Percentiles rank a stretch among this genome's conserved stretches.
Evolutionary conservation across 768 basidiomycete genomes (phyloP).

Genomic region (Naematelia encephala): DNA sequence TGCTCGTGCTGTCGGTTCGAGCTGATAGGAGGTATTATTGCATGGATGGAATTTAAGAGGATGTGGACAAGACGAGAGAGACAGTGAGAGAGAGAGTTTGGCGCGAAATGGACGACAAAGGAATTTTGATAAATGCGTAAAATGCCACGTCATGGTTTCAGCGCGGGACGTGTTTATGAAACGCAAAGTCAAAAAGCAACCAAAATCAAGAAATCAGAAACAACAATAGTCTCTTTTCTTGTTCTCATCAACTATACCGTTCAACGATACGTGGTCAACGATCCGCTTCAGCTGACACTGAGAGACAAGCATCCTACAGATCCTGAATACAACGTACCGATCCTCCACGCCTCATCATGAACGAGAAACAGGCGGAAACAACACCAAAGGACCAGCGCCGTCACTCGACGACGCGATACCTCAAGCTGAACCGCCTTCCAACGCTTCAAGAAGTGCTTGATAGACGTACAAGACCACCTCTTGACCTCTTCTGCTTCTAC

Average conservation of each 20-base stretch:
- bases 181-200: conserved; percentile 6
- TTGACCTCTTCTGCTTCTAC: conserved; percentile 98
- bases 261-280: no score
- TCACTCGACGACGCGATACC: conserved; percentile 31
- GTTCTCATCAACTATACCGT: no score
- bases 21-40: neutral
- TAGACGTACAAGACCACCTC: conserved; percentile 83
- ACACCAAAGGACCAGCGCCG: conserved; percentile 33
- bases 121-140: no score
- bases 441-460: conserved; percentile 73
- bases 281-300: neutral
- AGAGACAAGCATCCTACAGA: neutral
- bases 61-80: neutral
- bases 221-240: no score
- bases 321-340: no score
- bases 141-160: conserved; percentile 14
- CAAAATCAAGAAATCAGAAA: conserved; percentile 1
- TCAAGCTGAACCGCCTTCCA: conserved; percentile 47
- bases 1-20: neutral
- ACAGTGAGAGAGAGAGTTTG: conserved; percentile 3
- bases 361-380: conserved; percentile 27
- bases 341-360: conserved; percentile 17
- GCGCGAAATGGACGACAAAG: no score
- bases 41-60: neutral
- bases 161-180: neutral